A percentile compares a stretch with the other conserved stretches of the same genome.
These are phyloP conservation scores for Arachis stenosperma DNA, from an alignment of 306 rosid species.

Conservation along the genomic window DNA sequence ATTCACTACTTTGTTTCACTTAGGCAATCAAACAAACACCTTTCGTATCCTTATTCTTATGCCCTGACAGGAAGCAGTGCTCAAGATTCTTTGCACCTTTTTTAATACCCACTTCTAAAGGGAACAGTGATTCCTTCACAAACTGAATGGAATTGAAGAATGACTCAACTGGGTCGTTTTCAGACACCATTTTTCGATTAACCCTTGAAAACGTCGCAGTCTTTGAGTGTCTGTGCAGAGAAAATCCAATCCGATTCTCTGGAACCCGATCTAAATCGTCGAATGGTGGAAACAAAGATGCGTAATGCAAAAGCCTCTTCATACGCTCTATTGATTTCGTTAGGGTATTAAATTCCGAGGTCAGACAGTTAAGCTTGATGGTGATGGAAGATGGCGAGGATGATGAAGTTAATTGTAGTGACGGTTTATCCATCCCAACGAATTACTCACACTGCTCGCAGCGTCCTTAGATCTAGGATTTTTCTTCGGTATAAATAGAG, in stretches of 20 bases:
- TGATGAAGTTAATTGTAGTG: too few relatives aligned
- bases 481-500: too few relatives aligned
- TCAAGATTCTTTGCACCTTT: slow-evolving; percentile 89
- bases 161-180: slow-evolving; percentile 81
- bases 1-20: slow-evolving; percentile 54
- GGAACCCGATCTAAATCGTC: too few relatives aligned
- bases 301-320: too few relatives aligned
- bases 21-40: slow-evolving; percentile 56
- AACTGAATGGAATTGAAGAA: slow-evolving; percentile 83
- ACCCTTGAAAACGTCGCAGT: slow-evolving; percentile 42
- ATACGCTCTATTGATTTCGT: too few relatives aligned
- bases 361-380: too few relatives aligned
- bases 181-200: slow-evolving; percentile 70
- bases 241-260: not conserved
- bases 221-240: slow-evolving; percentile 1
- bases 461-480: too few relatives aligned
- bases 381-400: too few relatives aligned
- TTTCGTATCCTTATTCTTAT: slow-evolving; percentile 49
- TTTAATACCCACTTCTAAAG: slow-evolving; percentile 73
- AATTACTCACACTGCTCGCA: too few relatives aligned
- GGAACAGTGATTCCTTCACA: slow-evolving; percentile 74
- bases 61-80: slow-evolving; percentile 67
- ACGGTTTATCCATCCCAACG: too few relatives aligned
- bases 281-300: too few relatives aligned
- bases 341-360: too few relatives aligned